phyloP scores from a whole-genome alignment of 371 early-diverging fungal species.

The Mortierella sp. region DNA sequence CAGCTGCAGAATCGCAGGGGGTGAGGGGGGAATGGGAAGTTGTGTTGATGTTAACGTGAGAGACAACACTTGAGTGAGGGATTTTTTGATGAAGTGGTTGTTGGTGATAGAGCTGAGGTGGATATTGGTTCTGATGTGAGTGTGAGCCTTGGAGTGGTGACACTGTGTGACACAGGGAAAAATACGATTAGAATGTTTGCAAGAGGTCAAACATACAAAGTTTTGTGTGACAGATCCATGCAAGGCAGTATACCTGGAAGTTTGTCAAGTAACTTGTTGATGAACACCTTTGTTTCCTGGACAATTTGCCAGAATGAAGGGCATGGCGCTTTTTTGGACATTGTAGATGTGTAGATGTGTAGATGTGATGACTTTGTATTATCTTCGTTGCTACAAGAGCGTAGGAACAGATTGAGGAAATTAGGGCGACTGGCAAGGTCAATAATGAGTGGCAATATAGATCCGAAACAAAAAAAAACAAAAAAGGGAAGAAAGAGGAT shows the following conservation, averaged over 20 bases:
- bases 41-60: conserved; percentile 17
- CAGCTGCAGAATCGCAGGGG: neutral
- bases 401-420: neutral
- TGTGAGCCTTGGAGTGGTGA: neutral
- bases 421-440: neutral
- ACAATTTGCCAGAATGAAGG: conserved; percentile 23
- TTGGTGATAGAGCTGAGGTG: neutral
- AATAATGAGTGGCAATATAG: neutral
- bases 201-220: neutral
- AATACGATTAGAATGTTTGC: conserved; percentile 3
- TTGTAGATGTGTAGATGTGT: neutral
- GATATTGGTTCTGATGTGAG: too few relatives aligned
- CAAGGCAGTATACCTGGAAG: conserved; percentile 7
- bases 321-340: conserved; percentile 13
- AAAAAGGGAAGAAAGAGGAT: neutral
- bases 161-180: neutral
- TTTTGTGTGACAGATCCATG: neutral
- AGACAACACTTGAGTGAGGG: conserved; percentile 17
- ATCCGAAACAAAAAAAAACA: neutral
- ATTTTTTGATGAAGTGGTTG: conserved; percentile 8
- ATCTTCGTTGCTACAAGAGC: neutral
- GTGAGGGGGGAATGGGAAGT: neutral
- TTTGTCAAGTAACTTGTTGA: conserved; percentile 13
- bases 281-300: conserved; percentile 15
- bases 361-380: neutral